phyloP scores from a whole-genome alignment of 306 rosid species.

The Ormosia emarginata region DNA sequence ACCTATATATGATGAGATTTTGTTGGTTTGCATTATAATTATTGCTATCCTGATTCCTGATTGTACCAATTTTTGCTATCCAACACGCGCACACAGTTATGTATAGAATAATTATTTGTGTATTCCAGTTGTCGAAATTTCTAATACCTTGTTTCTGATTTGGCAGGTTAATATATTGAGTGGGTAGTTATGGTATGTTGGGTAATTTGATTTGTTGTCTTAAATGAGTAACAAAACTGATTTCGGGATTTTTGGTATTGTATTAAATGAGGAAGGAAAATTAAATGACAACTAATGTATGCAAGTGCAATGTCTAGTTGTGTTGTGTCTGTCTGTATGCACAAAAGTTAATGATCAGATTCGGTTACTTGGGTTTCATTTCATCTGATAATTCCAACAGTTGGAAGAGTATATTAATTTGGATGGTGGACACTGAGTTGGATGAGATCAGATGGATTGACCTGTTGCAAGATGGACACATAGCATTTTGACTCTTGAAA shows the following conservation, averaged over 20 bases:
- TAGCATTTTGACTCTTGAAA: too few relatives aligned
- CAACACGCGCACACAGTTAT: background rate
- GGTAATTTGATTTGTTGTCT: background rate
- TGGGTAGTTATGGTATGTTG: background rate
- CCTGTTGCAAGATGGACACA: background rate
- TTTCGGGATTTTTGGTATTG: background rate
- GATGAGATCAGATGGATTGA: background rate
- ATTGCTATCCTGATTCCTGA: background rate
- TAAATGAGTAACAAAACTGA: background rate
- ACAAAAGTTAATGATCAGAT: background rate
- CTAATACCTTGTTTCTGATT: background rate
- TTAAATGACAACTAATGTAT: background rate
- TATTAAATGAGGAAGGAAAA: background rate
- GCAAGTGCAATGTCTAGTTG: background rate
- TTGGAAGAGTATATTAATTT: background rate
- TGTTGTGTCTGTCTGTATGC: background rate
- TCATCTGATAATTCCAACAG: background rate
- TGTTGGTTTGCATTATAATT: background rate
- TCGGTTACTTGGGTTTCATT: background rate
- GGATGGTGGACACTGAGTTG: background rate
- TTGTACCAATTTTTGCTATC: background rate
- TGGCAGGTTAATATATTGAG: background rate
- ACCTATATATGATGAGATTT: background rate
- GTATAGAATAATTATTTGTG: background rate
- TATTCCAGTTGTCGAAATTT: constrained; percentile 8